Base-by-base conservation (phyloP, 2,329 filamentous ascomycete genomes). In the Phaeosphaeriaceae sp. region DNA sequence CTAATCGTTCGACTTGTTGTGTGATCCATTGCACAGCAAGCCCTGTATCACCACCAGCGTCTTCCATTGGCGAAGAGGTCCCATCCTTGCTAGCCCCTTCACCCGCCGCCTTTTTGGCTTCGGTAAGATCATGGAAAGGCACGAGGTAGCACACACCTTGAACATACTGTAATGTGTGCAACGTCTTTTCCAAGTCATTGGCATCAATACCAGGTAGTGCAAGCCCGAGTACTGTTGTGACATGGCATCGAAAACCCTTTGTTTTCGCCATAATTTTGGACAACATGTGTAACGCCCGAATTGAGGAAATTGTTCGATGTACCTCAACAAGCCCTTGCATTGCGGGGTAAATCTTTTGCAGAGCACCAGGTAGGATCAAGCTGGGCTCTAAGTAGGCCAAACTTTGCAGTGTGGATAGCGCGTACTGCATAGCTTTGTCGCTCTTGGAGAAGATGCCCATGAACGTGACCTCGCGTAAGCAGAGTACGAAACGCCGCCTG, bases 401-500 rank as follows among this genome's bases (percentile, higher is more conserved):
- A 46, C 90, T 89, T 71, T 97, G 93, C 41, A 99, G 80, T 1
- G 93, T 90, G 41, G 89, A 92, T 58, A 97, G 85, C 58, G 93
- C 96, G 77, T 92, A 96, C 72, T 88, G 92, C 69, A 96, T 92
- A 3, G 94, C 88, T 41, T 92, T 92, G 48, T 86, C 87, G 72
- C 92, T 96, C 81, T 99, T 99, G 45, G 92, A 90, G 72, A 97
- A 99, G 41, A 99, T 88, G 21, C 94, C 94, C 92, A 99, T 97
- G 73, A 97, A 99, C 4, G 92, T 91, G 39, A 97, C 93, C 59
- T 99, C 94, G 58, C 88, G 87, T 56, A 99, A 78, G 54, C 91
- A 90, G 30, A 92, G 77, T 23, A 99, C 94, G 68, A 99, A 97
- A 37, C 94, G 87, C 66, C 82, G 85, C 78, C 92, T 96, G 59